Evolutionary conservation across 805 yeast genomes (phyloP).

Genomic region (Candida montana): DNA sequence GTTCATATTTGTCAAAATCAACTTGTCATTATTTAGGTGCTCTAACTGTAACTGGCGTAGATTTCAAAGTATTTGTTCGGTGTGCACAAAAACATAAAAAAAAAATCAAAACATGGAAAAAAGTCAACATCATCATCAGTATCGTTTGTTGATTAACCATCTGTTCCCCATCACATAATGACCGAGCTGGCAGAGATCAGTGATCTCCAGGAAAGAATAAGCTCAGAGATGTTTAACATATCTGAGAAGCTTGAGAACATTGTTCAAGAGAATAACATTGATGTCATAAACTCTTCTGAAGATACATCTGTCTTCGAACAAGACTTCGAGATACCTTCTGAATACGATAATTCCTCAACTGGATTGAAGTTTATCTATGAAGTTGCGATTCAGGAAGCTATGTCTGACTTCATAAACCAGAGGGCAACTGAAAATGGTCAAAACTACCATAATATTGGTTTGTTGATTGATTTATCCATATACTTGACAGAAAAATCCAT

Average conservation of each 20-base stretch:
- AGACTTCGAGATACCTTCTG: not conserved
- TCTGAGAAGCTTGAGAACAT: not conserved
- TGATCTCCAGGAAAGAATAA: not conserved
- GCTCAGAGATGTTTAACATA: not conserved
- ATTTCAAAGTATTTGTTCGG: too few relatives aligned
- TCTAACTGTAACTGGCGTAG: too few relatives aligned
- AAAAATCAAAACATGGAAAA: not conserved
- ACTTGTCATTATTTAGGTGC: too few relatives aligned
- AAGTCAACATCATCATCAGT: not conserved
- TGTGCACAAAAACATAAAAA: too few relatives aligned
- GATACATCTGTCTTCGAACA: not conserved
- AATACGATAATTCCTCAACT: not conserved
- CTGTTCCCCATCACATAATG: too few relatives aligned
- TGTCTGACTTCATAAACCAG: conserved; percentile 11
- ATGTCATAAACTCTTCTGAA: not conserved
- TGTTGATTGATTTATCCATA: conserved; percentile 19
- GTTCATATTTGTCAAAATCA: too few relatives aligned
- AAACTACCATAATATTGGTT: conserved; percentile 12
- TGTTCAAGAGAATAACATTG: not conserved
- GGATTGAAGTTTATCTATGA: conserved; percentile 8
- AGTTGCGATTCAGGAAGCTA: conserved; percentile 4
- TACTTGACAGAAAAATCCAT: conserved; percentile 5
- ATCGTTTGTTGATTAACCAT: too few relatives aligned
- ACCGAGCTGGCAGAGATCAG: not conserved
- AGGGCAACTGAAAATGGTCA: conserved; percentile 11